Percentiles rank a stretch among this genome's conserved stretches.
Conservation (phyloP, 768 basidiomycete species). For the Paxillus rubicundulus region DNA sequence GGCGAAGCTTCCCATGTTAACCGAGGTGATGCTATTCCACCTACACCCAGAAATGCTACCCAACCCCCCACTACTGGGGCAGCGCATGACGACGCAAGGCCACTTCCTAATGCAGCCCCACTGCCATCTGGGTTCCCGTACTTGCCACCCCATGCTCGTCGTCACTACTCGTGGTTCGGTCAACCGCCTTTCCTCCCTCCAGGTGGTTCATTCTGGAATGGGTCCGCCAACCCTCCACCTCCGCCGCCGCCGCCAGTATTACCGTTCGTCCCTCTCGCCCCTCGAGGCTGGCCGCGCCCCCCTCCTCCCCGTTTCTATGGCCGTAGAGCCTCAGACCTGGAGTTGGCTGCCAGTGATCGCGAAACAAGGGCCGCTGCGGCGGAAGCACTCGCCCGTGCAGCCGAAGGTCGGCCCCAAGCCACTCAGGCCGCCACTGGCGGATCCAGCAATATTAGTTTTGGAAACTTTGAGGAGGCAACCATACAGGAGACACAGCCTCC, state of each 20-base stretch:
- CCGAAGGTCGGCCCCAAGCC: constrained; percentile 1
- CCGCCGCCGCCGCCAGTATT: constrained; percentile 18
- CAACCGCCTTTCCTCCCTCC: constrained; percentile 9
- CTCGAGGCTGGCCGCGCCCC: constrained; percentile 25
- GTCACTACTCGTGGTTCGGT: constrained; percentile 26
- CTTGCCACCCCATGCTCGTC: constrained; percentile 18
- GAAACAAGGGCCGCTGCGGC: constrained; percentile 14
- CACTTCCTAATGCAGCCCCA: constrained; percentile 7
- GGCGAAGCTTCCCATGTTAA: constrained; percentile 32
- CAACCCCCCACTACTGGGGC: constrained; percentile 1
- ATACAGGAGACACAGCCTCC: neutral
- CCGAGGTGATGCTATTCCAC: constrained; percentile 6
- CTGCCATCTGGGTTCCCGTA: constrained; percentile 15
- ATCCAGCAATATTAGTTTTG: neutral
- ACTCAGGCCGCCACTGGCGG: neutral
- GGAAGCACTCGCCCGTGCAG: constrained; percentile 12
- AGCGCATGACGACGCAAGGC: constrained; percentile 5
- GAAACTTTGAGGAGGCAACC: neutral
- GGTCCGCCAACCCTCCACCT: constrained; percentile 17
- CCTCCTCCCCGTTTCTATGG: constrained; percentile 23
- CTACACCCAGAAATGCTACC: neutral
- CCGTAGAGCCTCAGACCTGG: constrained; percentile 3
- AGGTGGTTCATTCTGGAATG: constrained; percentile 16
- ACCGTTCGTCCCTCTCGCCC: neutral
- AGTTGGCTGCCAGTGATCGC: neutral